Conservation (phyloP, 495 filamentous ascomycete species). For the Cudoniella acicularis region DNA sequence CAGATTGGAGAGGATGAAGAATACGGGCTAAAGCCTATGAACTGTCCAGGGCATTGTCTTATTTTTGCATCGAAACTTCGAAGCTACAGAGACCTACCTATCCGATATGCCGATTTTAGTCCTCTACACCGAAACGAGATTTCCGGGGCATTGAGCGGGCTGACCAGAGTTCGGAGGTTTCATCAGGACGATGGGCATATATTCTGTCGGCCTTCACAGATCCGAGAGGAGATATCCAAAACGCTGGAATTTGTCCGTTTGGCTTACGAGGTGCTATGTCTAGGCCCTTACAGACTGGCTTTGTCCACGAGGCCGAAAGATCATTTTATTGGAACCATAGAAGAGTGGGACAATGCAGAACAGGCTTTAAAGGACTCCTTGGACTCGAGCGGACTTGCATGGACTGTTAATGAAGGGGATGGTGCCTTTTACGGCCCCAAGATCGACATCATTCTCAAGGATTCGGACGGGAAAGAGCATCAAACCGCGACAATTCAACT, state of each 20-base stretch:
- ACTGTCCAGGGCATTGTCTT: constrained; percentile 91
- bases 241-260: constrained; percentile 78
- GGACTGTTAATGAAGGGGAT: constrained; percentile 74
- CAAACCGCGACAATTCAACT: constrained; percentile 91
- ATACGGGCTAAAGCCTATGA: constrained; percentile 95
- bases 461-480: constrained; percentile 82
- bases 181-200: constrained; percentile 97
- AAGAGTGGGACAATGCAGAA: constrained; percentile 85
- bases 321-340: constrained; percentile 71
- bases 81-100: constrained; percentile 79
- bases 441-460: constrained; percentile 83
- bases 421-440: constrained; percentile 96
- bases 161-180: constrained; percentile 88
- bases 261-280: constrained; percentile 69
- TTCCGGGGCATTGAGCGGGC: constrained; percentile 78
- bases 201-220: constrained; percentile 83
- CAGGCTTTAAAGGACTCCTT: constrained; percentile 66
- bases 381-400: constrained; percentile 58
- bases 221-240: constrained; percentile 72
- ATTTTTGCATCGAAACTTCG: constrained; percentile 69
- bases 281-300: constrained; percentile 71
- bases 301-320: constrained; percentile 77
- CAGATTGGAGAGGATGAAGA: constrained; percentile 61
- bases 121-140: constrained; percentile 88
- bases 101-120: constrained; percentile 91